Evolutionary conservation across 495 filamentous ascomycete genomes (phyloP), one percentile per base, ranked within the genome.

Genomic region (Neurospora pannonica): DNA sequence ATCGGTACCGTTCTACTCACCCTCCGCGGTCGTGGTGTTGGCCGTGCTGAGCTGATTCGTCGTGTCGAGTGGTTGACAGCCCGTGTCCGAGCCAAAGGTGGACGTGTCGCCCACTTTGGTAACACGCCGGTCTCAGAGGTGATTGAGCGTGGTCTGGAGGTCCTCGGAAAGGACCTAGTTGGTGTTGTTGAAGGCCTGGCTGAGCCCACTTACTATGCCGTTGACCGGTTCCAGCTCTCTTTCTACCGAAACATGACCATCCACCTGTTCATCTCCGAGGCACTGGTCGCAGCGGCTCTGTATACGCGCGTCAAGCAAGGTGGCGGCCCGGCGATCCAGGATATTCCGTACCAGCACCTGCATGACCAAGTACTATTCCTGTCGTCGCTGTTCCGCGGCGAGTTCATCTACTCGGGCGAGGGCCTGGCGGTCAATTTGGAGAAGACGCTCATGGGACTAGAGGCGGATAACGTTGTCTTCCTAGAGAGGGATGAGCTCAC

Each of bases 191-290:
- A 90, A 62, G 94, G 91, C 4, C 83, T 99, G 17, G 91, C 90
- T 0, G 96, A 99, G 79, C 91, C 92, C 15, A 97, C 95, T 0
- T 98, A 92, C 80, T 97, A 92, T 77, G 95, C 96, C 4, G 94
- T 97, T 37, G 96, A 99, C 81, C 89, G 95, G 71, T 99, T 99
- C 84, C 95, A 98, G 78, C 88, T 99, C 10, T 96, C 93, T 1
- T 99, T 98, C 83, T 99, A 98, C 81, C 91, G 96, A 54, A 99
- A 99, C 81, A 98, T 98, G 95, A 97, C 94, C 1, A 99, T 99
- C 71, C 96, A 99, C 79, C 89, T 99, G 3, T 99, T 99, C 81
- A 95, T 98, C 71, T 91, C 92, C 1, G 94, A 98, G 75, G 92
- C 95, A 0, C 85, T 98, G 2, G 92, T 99, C 3, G 94, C 92